A percentile compares a stretch with the other conserved stretches of the same genome.
Conservation (phyloP, 495 filamentous ascomycete species). For the Acidiella bohemica region DNA sequence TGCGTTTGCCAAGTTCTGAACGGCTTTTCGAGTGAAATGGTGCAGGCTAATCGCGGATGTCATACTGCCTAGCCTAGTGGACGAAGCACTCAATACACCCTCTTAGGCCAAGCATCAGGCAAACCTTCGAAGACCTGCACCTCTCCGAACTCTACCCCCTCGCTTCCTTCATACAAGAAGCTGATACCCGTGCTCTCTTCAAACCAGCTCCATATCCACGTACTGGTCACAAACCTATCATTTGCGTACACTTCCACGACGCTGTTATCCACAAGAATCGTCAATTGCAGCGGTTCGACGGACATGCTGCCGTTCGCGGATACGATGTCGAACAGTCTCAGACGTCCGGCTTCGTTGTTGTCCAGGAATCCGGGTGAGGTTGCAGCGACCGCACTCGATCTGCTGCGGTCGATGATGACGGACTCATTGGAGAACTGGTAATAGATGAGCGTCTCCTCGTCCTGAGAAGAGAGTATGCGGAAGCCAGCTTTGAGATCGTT, state of each 20-base stretch:
- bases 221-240: conserved; percentile 1
- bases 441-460: conserved; percentile 1
- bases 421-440: conserved; percentile 2
- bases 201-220: conserved; percentile 2
- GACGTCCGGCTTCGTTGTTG: conserved; percentile 4
- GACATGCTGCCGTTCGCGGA: background rate
- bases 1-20: conserved; percentile 54
- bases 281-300: background rate
- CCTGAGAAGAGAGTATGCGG: background rate
- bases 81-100: too few species aligned
- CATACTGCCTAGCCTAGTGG: too few species aligned
- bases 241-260: conserved; percentile 3
- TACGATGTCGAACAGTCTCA: conserved; percentile 4
- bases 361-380: background rate
- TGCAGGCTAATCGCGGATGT: too few species aligned
- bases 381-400: background rate
- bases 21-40: too few species aligned
- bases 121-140: background rate
- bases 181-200: conserved; percentile 4
- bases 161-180: background rate
- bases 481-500: background rate
- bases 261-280: conserved; percentile 3
- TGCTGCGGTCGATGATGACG: background rate
- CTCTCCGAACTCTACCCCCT: background rate
- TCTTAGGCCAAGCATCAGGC: background rate